Percentiles rank a stretch among this genome's conserved stretches.
Evolutionary conservation across 345 rosid genomes (phyloP).

Genomic region (Odontarrhena argentea): DNA sequence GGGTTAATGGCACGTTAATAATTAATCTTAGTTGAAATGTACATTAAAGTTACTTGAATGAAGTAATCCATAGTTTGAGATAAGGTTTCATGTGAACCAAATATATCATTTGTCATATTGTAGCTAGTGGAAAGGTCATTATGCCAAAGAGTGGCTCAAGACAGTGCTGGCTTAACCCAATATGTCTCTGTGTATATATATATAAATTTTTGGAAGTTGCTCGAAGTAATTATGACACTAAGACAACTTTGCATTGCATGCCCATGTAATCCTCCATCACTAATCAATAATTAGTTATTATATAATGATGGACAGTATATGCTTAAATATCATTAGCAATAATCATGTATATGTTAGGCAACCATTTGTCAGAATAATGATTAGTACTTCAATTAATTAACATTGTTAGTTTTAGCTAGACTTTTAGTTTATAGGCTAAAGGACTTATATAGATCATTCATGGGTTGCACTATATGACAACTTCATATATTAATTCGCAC

Average conservation of each 20-base stretch:
- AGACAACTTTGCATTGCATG: constrained; percentile 30
- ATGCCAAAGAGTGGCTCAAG: constrained; percentile 48
- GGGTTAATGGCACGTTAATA: not conserved
- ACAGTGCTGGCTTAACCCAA: constrained; percentile 19
- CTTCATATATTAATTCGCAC: constrained; percentile 34
- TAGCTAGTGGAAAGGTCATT: constrained; percentile 40
- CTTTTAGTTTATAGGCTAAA: constrained; percentile 20
- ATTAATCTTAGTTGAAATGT: not conserved
- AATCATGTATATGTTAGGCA: constrained; percentile 26
- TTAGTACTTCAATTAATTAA: constrained; percentile 4
- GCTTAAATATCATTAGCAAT: constrained; percentile 13
- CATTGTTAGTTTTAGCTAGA: not conserved
- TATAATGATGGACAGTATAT: constrained; percentile 13
- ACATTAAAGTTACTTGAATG: not conserved
- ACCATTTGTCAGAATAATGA: constrained; percentile 29
- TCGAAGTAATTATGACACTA: constrained; percentile 35
- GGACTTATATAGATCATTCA: constrained; percentile 19
- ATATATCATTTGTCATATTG: constrained; percentile 28
- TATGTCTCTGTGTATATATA: constrained; percentile 10
- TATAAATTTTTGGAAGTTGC: constrained; percentile 5
- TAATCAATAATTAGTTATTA: constrained; percentile 2
- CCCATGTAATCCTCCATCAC: constrained; percentile 35
- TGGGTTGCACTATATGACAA: constrained; percentile 33
- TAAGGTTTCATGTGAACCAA: constrained; percentile 11
- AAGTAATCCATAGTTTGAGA: constrained; percentile 8